phyloP scores from a whole-genome alignment of 768 basidiomycete species.

The Brasilioporus rufonigricans region DNA sequence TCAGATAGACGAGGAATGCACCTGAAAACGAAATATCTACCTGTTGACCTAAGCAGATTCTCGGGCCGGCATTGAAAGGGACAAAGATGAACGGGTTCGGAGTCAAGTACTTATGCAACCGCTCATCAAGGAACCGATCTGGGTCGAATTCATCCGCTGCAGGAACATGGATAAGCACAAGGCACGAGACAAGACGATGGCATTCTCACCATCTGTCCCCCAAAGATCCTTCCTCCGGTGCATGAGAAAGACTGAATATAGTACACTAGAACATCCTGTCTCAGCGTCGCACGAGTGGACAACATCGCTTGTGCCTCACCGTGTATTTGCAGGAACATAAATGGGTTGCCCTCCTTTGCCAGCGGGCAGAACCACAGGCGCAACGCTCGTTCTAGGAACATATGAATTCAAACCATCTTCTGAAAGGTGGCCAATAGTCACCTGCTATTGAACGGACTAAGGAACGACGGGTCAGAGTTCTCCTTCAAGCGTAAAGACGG shows the following conservation, averaged over 20 bases:
- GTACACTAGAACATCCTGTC: slow-evolving; percentile 24
- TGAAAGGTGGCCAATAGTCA: background rate
- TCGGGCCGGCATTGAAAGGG: slow-evolving; percentile 40
- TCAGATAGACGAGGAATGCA: background rate
- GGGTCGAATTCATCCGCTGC: slow-evolving; percentile 63
- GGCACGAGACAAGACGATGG: background rate
- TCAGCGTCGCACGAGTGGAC: background rate
- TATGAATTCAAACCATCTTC: background rate
- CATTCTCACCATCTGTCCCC: slow-evolving; percentile 58
- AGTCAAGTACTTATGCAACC: slow-evolving; percentile 52
- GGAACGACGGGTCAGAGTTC: slow-evolving; percentile 1
- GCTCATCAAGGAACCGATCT: slow-evolving; percentile 63
- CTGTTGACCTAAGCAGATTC: slow-evolving; percentile 40
- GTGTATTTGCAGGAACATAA: slow-evolving; percentile 33
- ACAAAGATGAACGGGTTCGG: slow-evolving; percentile 53
- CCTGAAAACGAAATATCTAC: slow-evolving; percentile 6
- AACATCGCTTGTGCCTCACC: slow-evolving; percentile 13
- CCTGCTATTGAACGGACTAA: slow-evolving; percentile 28
- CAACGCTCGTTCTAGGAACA: slow-evolving; percentile 21
- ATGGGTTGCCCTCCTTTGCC: slow-evolving; percentile 27
- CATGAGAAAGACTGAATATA: slow-evolving; percentile 53
- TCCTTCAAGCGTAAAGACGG: background rate
- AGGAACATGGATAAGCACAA: background rate
- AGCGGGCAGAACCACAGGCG: slow-evolving; percentile 25
- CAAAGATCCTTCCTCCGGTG: slow-evolving; percentile 63